A percentile compares a stretch with the other conserved stretches of the same genome.
phyloP scores from a whole-genome alignment of 1,284 basidiomycete genomes.

The Microbotryomycetes sp. region DNA sequence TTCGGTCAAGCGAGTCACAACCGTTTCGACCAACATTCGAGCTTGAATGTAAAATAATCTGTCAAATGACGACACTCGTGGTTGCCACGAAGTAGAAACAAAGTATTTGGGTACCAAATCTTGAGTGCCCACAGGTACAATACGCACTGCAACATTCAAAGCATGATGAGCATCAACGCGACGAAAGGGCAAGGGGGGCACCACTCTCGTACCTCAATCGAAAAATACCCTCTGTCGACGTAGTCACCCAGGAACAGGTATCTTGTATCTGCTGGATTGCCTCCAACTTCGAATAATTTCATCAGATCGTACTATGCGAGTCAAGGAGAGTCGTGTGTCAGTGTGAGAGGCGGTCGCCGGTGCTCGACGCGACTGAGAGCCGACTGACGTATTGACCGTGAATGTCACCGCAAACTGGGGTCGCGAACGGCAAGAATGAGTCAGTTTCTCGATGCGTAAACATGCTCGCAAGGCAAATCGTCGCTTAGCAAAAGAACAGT shows the following conservation, averaged over 20 bases:
- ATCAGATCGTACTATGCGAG: constrained; percentile 79
- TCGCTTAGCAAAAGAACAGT: no score
- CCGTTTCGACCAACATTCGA: constrained; percentile 63
- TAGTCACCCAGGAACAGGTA: constrained; percentile 98
- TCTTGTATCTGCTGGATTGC: constrained; percentile 77
- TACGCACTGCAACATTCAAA: constrained; percentile 61
- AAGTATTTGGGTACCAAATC: constrained; percentile 84
- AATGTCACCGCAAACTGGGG: constrained; percentile 82
- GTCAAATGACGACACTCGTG: constrained; percentile 96
- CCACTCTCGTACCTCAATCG: constrained; percentile 72
- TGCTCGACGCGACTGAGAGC: constrained; percentile 6
- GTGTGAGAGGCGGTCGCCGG: not conserved
- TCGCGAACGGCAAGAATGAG: not conserved
- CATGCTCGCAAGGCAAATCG: constrained; percentile 12
- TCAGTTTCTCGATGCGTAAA: constrained; percentile 13
- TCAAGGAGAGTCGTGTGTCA: not conserved
- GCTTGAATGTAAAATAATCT: constrained; percentile 95
- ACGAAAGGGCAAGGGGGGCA: not conserved
- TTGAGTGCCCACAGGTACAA: constrained; percentile 87
- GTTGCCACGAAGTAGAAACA: constrained; percentile 88
- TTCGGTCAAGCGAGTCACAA: constrained; percentile 9
- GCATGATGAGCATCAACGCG: constrained; percentile 31
- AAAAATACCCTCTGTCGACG: constrained; percentile 93
- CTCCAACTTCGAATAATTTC: constrained; percentile 96
- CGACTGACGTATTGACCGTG: constrained; percentile 89